These are phyloP conservation scores for Pseudogymnoascus pannorum DNA, from an alignment of 2,329 filamentous ascomycete species.

Conservation along the genomic window DNA sequence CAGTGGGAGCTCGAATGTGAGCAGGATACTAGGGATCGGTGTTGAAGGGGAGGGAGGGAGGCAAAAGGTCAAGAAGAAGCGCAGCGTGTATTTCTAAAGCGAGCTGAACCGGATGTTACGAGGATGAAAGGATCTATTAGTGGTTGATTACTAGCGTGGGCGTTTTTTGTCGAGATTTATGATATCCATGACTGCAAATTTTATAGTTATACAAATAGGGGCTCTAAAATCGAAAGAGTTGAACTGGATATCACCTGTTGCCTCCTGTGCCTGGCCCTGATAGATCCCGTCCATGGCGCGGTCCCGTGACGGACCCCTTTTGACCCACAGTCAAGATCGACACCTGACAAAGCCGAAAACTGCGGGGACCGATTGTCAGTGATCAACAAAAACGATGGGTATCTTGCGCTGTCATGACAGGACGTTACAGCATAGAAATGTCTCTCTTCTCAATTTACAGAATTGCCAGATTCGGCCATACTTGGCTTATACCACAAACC, in stretches of 20 bases:
- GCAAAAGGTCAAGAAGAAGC: constrained; percentile 11
- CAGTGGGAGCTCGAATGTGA: not conserved
- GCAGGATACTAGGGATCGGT: not conserved
- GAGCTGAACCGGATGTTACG: not conserved
- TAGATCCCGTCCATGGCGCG: not conserved
- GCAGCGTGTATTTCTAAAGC: constrained; percentile 9
- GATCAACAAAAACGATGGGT: not conserved
- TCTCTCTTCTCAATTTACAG: not conserved
- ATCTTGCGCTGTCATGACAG: not conserved
- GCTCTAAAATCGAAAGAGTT: not conserved
- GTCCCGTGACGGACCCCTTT: constrained; percentile 2
- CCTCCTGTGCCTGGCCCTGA: not conserved
- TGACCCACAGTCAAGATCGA: not conserved
- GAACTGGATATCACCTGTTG: not conserved
- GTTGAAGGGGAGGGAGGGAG: not conserved
- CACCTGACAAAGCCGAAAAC: constrained; percentile 4
- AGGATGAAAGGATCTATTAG: not conserved
- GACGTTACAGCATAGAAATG: not conserved
- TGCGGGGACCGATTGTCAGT: not conserved
- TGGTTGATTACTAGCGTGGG: not conserved
- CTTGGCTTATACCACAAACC: not conserved
- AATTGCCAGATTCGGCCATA: not conserved
- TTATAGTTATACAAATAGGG: not conserved
- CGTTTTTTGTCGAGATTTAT: constrained; percentile 1
- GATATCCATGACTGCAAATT: constrained; percentile 5